These are phyloP conservation scores for Diplodia scrobiculata DNA, from an alignment of 2,329 filamentous ascomycete species.

Conservation along the genomic window DNA sequence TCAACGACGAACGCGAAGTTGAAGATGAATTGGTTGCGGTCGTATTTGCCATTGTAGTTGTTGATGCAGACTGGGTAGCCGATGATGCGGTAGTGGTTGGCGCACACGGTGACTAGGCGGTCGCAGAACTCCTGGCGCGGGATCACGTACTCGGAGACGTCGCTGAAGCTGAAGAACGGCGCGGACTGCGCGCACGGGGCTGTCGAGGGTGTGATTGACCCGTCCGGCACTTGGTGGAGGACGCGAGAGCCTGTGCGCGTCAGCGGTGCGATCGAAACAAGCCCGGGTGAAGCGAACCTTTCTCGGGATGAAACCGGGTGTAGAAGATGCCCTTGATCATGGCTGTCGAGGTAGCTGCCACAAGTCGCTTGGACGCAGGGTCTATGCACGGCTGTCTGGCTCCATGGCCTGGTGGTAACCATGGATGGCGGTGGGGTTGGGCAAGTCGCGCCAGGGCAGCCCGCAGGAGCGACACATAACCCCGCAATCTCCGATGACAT, in stretches of 20 bases:
- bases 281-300: constrained; percentile 36
- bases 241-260: constrained; percentile 60
- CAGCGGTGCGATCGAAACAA: constrained; percentile 1
- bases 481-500: constrained; percentile 25
- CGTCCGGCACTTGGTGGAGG: constrained; percentile 65
- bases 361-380: neutral
- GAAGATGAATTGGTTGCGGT: constrained; percentile 96
- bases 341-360: neutral
- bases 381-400: neutral
- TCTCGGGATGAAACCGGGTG: constrained; percentile 65
- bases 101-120: constrained; percentile 75
- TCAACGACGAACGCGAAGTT: constrained; percentile 89
- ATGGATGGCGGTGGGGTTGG: constrained; percentile 1
- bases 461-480: neutral
- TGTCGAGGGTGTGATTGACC: constrained; percentile 53
- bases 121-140: constrained; percentile 95
- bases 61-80: constrained; percentile 88
- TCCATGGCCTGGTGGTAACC: constrained; percentile 18
- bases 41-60: constrained; percentile 69
- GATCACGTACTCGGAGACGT: constrained; percentile 89
- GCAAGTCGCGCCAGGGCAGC: neutral
- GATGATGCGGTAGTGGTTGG: constrained; percentile 77
- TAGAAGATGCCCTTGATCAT: constrained; percentile 69
- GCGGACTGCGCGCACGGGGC: constrained; percentile 52
- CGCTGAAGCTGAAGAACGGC: constrained; percentile 80